Base-by-base conservation (phyloP, 768 basidiomycete genomes). In the Tulasnella sp. region DNA sequence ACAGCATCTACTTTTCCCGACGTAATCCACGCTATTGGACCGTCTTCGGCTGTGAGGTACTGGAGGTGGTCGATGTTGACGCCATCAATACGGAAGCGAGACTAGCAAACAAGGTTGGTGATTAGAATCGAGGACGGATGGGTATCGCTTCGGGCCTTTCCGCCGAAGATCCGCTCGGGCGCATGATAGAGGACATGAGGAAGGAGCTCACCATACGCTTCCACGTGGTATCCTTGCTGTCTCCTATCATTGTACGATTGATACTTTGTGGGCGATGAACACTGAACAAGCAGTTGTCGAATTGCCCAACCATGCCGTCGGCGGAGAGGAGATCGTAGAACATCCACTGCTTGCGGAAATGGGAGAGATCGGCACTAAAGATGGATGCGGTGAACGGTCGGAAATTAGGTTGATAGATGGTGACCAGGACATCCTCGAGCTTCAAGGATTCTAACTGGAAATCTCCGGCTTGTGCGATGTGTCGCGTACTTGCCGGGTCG, bases 1-100 rank as follows among this genome's bases (percentile, higher is more conserved):
- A 99, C 97, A 11, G 94, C 92, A 77, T 99, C 97, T 34, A 97
- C 85, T 80, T 96, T 97, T 52, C 97, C 97, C 0, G 95, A 92
- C 0, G 91, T 95, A 73, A 99, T 94, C 97, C 97, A 99, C 1
- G 94, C 95, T 73, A 98, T 90, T 14, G 95, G 95, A 7, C 94
- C 92, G 14, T 78, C 79, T 69, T 85, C 84, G 2, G 90, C 91
- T 4, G 89, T 88, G 39, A 90, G 88, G 67, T 89, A 87, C 80
- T 97, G 92, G 69, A 97, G 82, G 79, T 99, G 97, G 81, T 99
- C 97, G 76, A 99, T 89, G 74, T 92, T 94, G 66, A 99, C 90
- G 14, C 96, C 96, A 78, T 99, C 97, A 71, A 99, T 95, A 17
- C 97, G 88, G 78, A 98, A 90, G 67, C 97, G 91, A 7, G 95